Evolutionary conservation across 208 protist genomes (phyloP), one percentile per base, ranked within the genome.

Genomic region (Trypanosoma platydactyli): DNA sequence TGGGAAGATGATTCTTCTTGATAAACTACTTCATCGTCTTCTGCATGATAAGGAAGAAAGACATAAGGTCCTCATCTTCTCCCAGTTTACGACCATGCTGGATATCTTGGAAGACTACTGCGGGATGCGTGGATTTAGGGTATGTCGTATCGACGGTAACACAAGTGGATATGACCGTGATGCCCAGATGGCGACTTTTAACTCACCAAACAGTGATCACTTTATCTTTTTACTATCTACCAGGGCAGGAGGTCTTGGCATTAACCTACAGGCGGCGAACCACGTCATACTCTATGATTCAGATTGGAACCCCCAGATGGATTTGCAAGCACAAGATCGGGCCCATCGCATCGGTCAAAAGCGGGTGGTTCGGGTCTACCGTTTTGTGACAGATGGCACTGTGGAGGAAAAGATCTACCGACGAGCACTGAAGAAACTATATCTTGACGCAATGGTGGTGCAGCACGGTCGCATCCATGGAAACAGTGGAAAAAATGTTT

Each of bases 241-340:
- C 0, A 88, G 98, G 40, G 98, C 98, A 5, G 98, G 98, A 51
- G 98, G 98, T 54, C 86, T 99, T 6, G 98, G 98, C 67, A 99
- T 99, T 73, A 99, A 99, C 68, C 75, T 99, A 40, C 94, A 98
- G 64, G 98, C 98, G 9, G 98, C 98, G 3, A 98, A 99, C 73
- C 92, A 97, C 44, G 98, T 99, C 49, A 95, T 99, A 64, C 75
- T 99, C 30, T 99, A 98, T 77, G 98, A 99, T 84, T 94, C 80
- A 5, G 98, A 99, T 76, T 99, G 97, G 97, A 99, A 99, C 78
- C 95, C 95, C 51, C 96, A 99, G 83, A 97, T 98, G 82, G 98
- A 99, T 77, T 71, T 99, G 49, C 98, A 99, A 75, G 98, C 98
- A 7, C 94, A 98, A 79, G 98, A 99, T 71, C 82, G 98, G 35